Evolutionary conservation across 805 yeast genomes (phyloP).

Genomic region (Candida nonsorbophila): DNA sequence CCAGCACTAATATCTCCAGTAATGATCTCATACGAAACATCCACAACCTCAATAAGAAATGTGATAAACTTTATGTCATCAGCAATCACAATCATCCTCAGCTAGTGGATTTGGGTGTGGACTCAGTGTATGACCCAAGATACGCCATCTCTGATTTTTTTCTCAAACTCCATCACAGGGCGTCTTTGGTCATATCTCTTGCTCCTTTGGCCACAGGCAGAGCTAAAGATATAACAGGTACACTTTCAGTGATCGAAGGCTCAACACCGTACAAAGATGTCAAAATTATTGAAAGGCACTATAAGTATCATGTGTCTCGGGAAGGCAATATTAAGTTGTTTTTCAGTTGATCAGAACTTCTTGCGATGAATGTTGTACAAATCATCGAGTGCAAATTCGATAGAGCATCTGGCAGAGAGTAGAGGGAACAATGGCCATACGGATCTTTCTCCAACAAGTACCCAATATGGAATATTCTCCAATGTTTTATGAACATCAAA

Average conservation of each 20-base stretch:
- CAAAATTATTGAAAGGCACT: constrained; percentile 52
- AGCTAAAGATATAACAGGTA: constrained; percentile 79
- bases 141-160: constrained; percentile 45
- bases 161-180: constrained; percentile 42
- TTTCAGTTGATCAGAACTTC: constrained; percentile 27
- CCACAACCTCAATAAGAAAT: constrained; percentile 22
- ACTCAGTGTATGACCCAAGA: constrained; percentile 19
- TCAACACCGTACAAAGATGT: constrained; percentile 25
- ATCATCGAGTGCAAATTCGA: constrained; percentile 85
- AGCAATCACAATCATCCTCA: constrained; percentile 32
- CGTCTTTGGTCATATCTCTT: constrained; percentile 49
- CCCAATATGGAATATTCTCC: constrained; percentile 84
- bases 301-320: constrained; percentile 52
- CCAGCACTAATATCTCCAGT: constrained; percentile 34
- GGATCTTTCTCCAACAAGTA: constrained; percentile 82
- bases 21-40: constrained; percentile 29
- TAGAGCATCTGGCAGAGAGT: constrained; percentile 81
- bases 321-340: constrained; percentile 46
- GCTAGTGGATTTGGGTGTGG: constrained; percentile 19
- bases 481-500: constrained; percentile 67
- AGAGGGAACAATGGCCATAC: constrained; percentile 90
- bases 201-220: constrained; percentile 74
- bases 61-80: constrained; percentile 31
- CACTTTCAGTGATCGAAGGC: constrained; percentile 57
- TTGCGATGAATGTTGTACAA: constrained; percentile 46